phyloP scores from a whole-genome alignment of 768 basidiomycete species.

The Phylloporus arenicola region DNA sequence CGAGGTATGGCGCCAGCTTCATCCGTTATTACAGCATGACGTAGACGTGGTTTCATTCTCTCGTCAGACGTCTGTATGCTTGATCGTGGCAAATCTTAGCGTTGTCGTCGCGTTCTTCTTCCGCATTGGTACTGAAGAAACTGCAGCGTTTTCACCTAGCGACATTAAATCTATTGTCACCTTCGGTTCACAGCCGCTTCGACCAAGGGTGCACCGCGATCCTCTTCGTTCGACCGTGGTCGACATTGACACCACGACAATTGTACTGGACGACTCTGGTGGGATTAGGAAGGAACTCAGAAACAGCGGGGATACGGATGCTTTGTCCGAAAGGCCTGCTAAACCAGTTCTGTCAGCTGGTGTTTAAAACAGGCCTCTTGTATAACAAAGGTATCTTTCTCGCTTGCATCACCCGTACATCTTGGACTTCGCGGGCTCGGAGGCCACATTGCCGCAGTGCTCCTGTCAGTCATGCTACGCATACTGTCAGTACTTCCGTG shows the following conservation, averaged over 20 bases:
- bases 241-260: not conserved
- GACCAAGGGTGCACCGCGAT: not conserved
- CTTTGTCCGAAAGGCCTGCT: not conserved
- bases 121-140: constrained; percentile 3
- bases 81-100: constrained; percentile 4
- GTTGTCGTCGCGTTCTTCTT: constrained; percentile 4
- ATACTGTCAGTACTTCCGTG: not conserved
- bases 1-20: not conserved
- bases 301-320: not conserved
- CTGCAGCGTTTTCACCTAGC: not conserved
- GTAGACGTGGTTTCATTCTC: not conserved
- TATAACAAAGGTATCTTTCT: not conserved
- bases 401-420: not conserved
- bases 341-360: not conserved
- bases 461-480: not conserved
- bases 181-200: not conserved
- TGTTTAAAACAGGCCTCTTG: not conserved
- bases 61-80: not conserved
- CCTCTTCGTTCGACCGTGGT: not conserved
- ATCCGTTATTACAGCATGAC: not conserved
- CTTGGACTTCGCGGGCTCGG: not conserved
- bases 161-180: not conserved
- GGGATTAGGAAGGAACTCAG: not conserved
- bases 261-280: not conserved
- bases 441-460: not conserved